Conservation (phyloP, 1,284 basidiomycete species). For the Bjerkandera adusta region DNA sequence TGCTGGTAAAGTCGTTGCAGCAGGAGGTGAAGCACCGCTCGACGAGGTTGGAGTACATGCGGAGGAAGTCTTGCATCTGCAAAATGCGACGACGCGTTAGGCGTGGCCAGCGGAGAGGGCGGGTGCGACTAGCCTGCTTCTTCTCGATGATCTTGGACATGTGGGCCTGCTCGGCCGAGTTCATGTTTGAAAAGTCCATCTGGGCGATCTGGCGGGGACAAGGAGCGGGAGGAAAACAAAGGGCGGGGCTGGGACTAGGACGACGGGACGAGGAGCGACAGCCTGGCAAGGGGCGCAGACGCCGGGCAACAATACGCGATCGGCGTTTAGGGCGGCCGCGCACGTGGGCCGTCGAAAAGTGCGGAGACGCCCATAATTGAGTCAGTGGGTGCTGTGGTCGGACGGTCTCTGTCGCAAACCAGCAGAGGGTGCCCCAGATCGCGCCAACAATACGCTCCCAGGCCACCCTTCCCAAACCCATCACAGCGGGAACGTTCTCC, state of each 20-base stretch:
- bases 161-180: conserved; percentile 84
- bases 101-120: conserved; percentile 2
- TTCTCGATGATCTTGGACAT: conserved; percentile 91
- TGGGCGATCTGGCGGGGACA: conserved; percentile 13
- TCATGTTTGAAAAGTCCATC: conserved; percentile 89
- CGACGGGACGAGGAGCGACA: not conserved
- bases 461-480: no score
- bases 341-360: conserved; percentile 1
- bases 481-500: no score
- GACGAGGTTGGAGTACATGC: conserved; percentile 93
- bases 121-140: conserved; percentile 71
- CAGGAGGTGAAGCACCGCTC: conserved; percentile 96
- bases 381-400: no score
- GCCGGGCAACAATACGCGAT: conserved; percentile 10
- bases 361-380: conserved; percentile 10
- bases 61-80: conserved; percentile 98
- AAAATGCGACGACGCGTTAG: conserved; percentile 11
- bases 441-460: no score
- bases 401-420: no score
- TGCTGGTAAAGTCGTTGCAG: conserved; percentile 96
- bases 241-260: conserved; percentile 9
- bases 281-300: not conserved
- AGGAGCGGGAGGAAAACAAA: conserved; percentile 9
- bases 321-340: not conserved
- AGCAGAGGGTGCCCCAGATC: no score